Evolutionary conservation across 2,329 filamentous ascomycete species (phyloP), one percentile per base, ranked within the genome.

Genomic region (Calonectria ilicicola): DNA sequence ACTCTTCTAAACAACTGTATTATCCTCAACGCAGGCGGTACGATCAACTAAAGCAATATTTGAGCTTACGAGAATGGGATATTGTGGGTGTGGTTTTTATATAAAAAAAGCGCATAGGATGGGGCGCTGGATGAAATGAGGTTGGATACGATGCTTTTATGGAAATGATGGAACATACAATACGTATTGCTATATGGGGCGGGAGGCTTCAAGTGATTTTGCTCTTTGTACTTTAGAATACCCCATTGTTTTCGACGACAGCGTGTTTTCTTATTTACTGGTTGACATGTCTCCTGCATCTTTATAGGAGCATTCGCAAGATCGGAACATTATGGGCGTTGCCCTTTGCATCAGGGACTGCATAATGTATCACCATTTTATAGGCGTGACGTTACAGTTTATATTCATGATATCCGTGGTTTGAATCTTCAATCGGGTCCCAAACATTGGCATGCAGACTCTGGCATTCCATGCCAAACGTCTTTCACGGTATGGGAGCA

Each of bases 1-100:
- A 93, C 91, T 26, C 85, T 98, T 73, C 83, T 98, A 80, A 92
- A 89, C 68, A 97, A 95, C 81, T 98, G 96, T 82, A 94, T 98
- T 75, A 75, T 80, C n/a, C 79, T 84, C 9, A 84, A 83, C 40
- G 75, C 80, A 17, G 82, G 81, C 10, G 81, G 78, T 19, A 79
- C 74, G 19, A 74, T 83, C 58, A 58, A 73, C n/a, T 82, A 64
- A 77, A 69, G 32, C 29, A 32, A 49, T 35, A 17, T 40, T 60
- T 60, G 15, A 17, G 38, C 40, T 29, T n/a, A 29, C 17, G 58
- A 15, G 27, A 32, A 49, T 40, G 32, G 5, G 49, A 60, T 19
- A 14, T 35, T 15, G 32, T 26, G 44, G 27, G n/a, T 40, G 23
- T 42, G 58, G 32, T 38, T 17, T 23, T n/a, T n/a, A n/a, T n/a